phyloP scores from a whole-genome alignment of 768 basidiomycete genomes.

The Phaffia tasmanica region DNA sequence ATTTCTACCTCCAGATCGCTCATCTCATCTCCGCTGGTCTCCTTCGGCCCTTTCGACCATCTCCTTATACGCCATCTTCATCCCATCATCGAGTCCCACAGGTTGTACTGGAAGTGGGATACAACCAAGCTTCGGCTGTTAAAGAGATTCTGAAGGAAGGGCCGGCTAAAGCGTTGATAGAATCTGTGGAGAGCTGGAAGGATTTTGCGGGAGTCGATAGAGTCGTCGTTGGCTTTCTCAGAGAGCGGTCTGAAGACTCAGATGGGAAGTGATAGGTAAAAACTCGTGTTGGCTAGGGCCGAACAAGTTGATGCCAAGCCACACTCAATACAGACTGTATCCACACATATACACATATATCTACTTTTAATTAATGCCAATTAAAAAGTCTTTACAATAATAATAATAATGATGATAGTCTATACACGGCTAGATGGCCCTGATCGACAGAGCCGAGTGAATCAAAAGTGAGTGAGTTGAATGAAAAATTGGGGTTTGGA shows the following conservation, averaged over 20 bases:
- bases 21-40: slow-evolving; percentile 8
- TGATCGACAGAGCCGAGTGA: neutral
- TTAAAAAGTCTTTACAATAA: neutral
- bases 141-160: slow-evolving; percentile 1
- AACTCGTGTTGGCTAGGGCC: neutral
- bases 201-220: slow-evolving; percentile 4
- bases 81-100: neutral
- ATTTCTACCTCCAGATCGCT: slow-evolving; percentile 23
- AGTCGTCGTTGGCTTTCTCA: slow-evolving; percentile 6
- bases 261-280: neutral
- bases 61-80: neutral
- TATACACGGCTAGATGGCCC: neutral
- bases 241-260: neutral
- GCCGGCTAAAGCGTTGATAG: neutral
- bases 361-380: neutral
- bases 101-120: slow-evolving; percentile 3
- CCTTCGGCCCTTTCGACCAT: neutral
- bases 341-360: neutral
- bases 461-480: slow-evolving; percentile 2
- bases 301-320: neutral
- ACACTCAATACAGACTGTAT: neutral
- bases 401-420: neutral
- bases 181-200: slow-evolving; percentile 4
- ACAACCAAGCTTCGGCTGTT: slow-evolving; percentile 2
- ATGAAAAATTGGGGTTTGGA: neutral